Evolutionary conservation across 129 eudicot species (phyloP), one percentile per base, ranked within the genome.

Genomic region (Artemisia tridentata): DNA sequence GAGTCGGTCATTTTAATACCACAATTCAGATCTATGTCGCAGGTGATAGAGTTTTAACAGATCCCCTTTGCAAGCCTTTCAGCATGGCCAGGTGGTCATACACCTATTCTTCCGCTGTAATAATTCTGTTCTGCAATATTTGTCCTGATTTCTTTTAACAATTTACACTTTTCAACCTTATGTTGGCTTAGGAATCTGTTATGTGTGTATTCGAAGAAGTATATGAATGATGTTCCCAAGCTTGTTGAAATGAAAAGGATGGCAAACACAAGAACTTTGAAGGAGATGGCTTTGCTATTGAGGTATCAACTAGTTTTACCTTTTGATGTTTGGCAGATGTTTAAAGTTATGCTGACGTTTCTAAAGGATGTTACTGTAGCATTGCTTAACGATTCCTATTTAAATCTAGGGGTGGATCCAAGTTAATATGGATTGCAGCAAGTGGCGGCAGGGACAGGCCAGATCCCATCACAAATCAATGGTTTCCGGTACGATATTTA

Each of bases 391-490:
- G 75, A 16, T 68, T 16, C 66, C 34, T 38, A 3, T 67, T 56
- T 72, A 53, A 38, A 65, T 17, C 13, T 69, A 95, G 99, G 87
- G 85, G 85, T 64, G 99, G 99, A 75, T 90, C 99, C 46, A 88
- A 81, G 85, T 74, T 90, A 67, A 90, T 95, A 73, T 95, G 97
- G 99, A 95, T 90, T 77, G 99, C 99, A 67, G 97, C 99, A 50
- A 95, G 99, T 90, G 99, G 99, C 50, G 99, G 99, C 67, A 88
- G 99, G 73, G 99, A 95, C 72, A 90, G 99, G 55, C 99, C 99
- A 73, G 96, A 95, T 72, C 93, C 99, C 60, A 68, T 78, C 75
- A 95, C 95, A n/a, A 71, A 82, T 57, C 89, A 95, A 61, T 95
- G 99, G 96, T 79, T 74, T 69, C 97, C 97, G 63, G 99, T 95